These are phyloP conservation scores for Aspergillus bridgeri DNA, from an alignment of 495 filamentous ascomycete species.

Conservation along the genomic window DNA sequence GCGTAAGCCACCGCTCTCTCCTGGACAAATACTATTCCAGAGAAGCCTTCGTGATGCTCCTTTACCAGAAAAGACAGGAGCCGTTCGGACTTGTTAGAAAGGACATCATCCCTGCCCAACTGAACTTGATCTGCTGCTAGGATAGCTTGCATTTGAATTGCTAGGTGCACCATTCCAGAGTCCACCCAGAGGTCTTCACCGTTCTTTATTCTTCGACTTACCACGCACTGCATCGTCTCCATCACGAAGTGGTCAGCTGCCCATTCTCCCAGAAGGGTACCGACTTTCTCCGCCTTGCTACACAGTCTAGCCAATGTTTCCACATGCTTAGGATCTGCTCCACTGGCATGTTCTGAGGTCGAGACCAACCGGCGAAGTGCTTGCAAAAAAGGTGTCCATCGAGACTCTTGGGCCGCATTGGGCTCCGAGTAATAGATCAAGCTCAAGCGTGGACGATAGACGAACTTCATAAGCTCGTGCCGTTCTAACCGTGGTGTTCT, in stretches of 20 bases:
- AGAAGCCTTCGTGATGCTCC: constrained; percentile 2
- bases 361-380: too few relatives aligned
- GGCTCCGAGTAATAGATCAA: too few relatives aligned
- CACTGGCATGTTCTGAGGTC: neutral
- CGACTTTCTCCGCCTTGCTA: neutral
- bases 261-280: neutral
- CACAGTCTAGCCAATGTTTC: neutral
- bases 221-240: neutral
- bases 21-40: constrained; percentile 8
- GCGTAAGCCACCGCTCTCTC: neutral
- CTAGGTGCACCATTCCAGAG: neutral
- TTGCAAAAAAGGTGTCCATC: too few relatives aligned
- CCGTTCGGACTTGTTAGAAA: constrained; percentile 1
- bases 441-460: too few relatives aligned
- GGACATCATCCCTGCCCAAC: neutral
- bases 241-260: constrained; percentile 2
- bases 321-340: neutral
- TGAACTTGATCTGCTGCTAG: neutral
- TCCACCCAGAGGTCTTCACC: neutral
- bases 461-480: too few relatives aligned
- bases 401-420: too few relatives aligned
- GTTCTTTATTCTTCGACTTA: neutral
- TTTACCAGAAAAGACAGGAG: constrained; percentile 1
- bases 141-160: neutral
- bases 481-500: too few relatives aligned